phyloP scores from a whole-genome alignment of 352 stramenopile species.

The Globisporangium acanthophoron region DNA sequence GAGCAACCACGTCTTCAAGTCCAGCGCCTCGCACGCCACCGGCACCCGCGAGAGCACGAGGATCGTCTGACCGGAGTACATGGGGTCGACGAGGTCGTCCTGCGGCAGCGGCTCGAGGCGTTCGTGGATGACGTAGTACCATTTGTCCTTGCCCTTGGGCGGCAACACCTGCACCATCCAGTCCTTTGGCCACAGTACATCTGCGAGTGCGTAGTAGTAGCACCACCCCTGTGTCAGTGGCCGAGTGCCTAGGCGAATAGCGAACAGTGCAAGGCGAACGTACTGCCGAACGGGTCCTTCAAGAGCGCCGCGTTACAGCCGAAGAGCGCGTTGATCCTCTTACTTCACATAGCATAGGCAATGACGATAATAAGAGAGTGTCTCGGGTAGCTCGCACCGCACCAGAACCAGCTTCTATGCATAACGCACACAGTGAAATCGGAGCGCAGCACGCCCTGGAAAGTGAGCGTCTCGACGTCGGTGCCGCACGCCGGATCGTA shows the following conservation, averaged over 20 bases:
- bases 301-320: slow-evolving; percentile 54
- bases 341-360: slow-evolving; percentile 5
- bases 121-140: slow-evolving; percentile 73
- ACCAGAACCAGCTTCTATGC: background rate
- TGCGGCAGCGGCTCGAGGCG: slow-evolving; percentile 46
- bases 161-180: slow-evolving; percentile 60
- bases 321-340: slow-evolving; percentile 60
- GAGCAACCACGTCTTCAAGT: slow-evolving; percentile 54
- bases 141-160: slow-evolving; percentile 38
- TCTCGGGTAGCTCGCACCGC: background rate
- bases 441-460: slow-evolving; percentile 43
- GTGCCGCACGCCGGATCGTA: slow-evolving; percentile 38
- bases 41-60: slow-evolving; percentile 57
- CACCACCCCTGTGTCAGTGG: background rate
- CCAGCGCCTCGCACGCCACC: slow-evolving; percentile 37
- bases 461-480: slow-evolving; percentile 26
- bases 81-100: slow-evolving; percentile 51
- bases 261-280: slow-evolving; percentile 5
- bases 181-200: slow-evolving; percentile 70
- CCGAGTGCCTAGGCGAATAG: background rate
- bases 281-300: slow-evolving; percentile 67
- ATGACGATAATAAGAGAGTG: background rate
- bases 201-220: slow-evolving; percentile 13
- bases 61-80: slow-evolving; percentile 46
- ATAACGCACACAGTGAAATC: slow-evolving; percentile 49